phyloP scores from a whole-genome alignment of 345 rosid genomes.

The Gossypium anomalum region DNA sequence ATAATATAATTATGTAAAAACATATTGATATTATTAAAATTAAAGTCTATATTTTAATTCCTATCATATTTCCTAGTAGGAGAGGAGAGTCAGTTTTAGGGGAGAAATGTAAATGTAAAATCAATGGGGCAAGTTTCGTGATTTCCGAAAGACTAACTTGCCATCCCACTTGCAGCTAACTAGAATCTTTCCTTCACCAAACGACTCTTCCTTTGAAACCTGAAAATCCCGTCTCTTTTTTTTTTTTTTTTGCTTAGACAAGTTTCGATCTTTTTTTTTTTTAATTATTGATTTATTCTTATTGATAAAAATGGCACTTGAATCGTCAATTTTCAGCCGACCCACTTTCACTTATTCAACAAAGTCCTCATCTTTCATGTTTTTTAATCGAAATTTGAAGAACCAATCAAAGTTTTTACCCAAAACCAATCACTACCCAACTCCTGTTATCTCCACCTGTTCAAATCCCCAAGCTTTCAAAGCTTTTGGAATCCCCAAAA shows the following conservation, averaged over 20 bases:
- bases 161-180: conserved; percentile 5
- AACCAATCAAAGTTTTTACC: conserved; percentile 13
- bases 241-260: background rate
- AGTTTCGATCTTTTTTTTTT: background rate
- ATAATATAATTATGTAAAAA: too few relatives aligned
- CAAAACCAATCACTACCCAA: conserved; percentile 4
- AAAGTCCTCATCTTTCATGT: conserved; percentile 7
- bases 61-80: too few relatives aligned
- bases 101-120: background rate
- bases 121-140: background rate
- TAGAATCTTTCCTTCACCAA: conserved; percentile 3
- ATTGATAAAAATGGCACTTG: conserved; percentile 10
- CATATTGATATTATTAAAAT: too few relatives aligned
- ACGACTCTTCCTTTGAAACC: background rate
- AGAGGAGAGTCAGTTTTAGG: background rate
- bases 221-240: background rate
- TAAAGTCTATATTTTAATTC: too few relatives aligned
- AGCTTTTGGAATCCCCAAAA: conserved; percentile 2
- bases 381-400: conserved; percentile 8
- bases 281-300: background rate
- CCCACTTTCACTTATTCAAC: conserved; percentile 5
- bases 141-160: background rate
- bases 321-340: conserved; percentile 9
- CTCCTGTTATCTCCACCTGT: background rate
- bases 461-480: conserved; percentile 1